Percentiles rank a stretch among this genome's conserved stretches.
These are phyloP conservation scores for Fusarium udum DNA, from an alignment of 2,329 filamentous ascomycete species.

Conservation along the genomic window DNA sequence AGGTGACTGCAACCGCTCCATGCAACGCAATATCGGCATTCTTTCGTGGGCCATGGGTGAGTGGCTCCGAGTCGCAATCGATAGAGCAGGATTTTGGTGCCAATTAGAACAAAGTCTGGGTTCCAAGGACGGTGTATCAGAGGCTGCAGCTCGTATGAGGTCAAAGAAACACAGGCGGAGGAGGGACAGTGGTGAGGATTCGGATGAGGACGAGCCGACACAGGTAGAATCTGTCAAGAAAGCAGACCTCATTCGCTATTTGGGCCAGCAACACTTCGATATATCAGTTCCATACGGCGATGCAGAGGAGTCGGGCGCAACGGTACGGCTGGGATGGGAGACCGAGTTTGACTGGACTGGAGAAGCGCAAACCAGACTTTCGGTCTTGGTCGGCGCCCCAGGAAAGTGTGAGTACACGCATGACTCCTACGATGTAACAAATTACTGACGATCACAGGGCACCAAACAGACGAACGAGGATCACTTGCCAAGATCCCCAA, in stretches of 20 bases:
- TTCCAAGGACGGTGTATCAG: slow-evolving; percentile 43
- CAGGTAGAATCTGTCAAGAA: slow-evolving; percentile 19
- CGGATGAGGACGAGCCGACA: slow-evolving; percentile 20
- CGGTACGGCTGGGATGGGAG: slow-evolving; percentile 68
- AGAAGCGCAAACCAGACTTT: slow-evolving; percentile 69
- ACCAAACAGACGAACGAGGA: slow-evolving; percentile 64
- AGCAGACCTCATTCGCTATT: slow-evolving; percentile 61
- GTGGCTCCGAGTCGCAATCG: slow-evolving; percentile 70
- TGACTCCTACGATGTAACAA: accelerated
- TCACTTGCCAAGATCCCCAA: slow-evolving; percentile 66
- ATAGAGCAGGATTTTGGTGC: slow-evolving; percentile 71
- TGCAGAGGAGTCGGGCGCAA: slow-evolving; percentile 49
- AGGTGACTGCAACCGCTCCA: slow-evolving; percentile 53
- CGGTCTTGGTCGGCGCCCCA: slow-evolving; percentile 65
- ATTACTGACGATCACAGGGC: slow-evolving; percentile 58
- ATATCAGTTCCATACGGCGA: slow-evolving; percentile 51
- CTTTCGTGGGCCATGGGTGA: slow-evolving; percentile 74
- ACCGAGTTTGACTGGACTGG: slow-evolving; percentile 78
- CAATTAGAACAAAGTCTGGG: slow-evolving; percentile 60
- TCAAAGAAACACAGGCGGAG: slow-evolving; percentile 37
- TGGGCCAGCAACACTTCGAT: slow-evolving; percentile 62
- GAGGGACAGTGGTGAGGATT: slow-evolving; percentile 38
- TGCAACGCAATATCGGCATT: slow-evolving; percentile 66
- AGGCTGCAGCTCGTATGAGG: slow-evolving; percentile 39
- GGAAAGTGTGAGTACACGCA: slow-evolving; percentile 66